Percentiles rank a stretch among this genome's conserved stretches.
Evolutionary conservation across 2,329 filamentous ascomycete species (phyloP).

Genomic region (Parastagonospora nodorum): DNA sequence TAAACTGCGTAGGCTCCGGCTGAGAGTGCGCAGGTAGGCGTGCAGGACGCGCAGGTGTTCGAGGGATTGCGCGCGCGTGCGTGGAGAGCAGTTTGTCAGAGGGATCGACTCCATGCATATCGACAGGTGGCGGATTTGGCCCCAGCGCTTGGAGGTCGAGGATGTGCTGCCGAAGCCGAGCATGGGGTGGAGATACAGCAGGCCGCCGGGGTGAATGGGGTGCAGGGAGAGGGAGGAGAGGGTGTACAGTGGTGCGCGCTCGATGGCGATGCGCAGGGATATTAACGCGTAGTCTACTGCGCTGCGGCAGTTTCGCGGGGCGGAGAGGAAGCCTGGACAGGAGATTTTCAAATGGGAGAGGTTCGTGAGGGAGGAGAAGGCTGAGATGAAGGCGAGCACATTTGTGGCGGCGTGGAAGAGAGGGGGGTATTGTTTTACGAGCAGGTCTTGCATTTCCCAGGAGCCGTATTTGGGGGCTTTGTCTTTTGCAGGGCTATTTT

Average conservation of each 20-base stretch:
- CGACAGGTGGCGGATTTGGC: conserved; percentile 74
- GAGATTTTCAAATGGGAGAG: conserved; percentile 76
- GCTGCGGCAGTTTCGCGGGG: conserved; percentile 73
- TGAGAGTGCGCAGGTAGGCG: conserved; percentile 76
- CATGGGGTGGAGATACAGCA: conserved; percentile 77
- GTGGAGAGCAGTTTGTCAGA: conserved; percentile 59
- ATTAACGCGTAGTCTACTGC: conserved; percentile 89
- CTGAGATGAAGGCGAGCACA: conserved; percentile 79
- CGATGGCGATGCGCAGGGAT: conserved; percentile 81
- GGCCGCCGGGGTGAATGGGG: conserved; percentile 74
- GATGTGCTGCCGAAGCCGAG: conserved; percentile 77
- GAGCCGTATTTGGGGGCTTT: conserved; percentile 77
- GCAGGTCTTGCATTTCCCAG: conserved; percentile 76
- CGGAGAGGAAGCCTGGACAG: conserved; percentile 71
- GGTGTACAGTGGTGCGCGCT: conserved; percentile 69
- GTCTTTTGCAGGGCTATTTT: conserved; percentile 57
- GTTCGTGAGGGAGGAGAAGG: conserved; percentile 70
- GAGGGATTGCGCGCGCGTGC: conserved; percentile 66
- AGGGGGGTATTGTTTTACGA: conserved; percentile 86
- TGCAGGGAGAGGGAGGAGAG: conserved; percentile 74
- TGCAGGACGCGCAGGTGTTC: conserved; percentile 72
- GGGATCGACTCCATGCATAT: conserved; percentile 73
- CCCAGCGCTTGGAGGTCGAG: conserved; percentile 73
- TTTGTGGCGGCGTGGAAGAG: conserved; percentile 90
- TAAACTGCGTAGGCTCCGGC: conserved; percentile 69